Conservation (phyloP, 1,284 basidiomycete species). For the Puccinia coronata region DNA sequence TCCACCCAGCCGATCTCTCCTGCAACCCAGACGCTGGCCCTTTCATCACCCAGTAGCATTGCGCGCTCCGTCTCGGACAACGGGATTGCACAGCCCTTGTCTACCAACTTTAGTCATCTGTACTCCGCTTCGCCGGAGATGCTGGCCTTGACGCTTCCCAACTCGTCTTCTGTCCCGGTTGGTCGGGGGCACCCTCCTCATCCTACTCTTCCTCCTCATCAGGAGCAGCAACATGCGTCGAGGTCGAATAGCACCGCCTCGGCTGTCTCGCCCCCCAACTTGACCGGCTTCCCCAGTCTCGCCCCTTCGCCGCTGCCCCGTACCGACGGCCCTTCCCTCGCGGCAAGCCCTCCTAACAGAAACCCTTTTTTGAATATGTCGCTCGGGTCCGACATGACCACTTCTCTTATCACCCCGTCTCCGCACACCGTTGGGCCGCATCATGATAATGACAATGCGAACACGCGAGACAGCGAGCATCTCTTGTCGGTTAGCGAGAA, state of each 20-base stretch:
- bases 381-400: not conserved
- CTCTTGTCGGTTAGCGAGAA: conserved; percentile 14
- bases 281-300: not conserved
- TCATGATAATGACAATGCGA: too few relatives aligned
- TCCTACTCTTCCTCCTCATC: too few relatives aligned
- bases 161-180: not conserved
- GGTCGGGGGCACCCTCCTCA: too few relatives aligned
- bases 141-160: not conserved
- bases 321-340: not conserved
- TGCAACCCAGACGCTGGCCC: not conserved
- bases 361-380: conserved; percentile 43
- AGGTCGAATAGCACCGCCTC: conserved; percentile 26
- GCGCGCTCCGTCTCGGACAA: not conserved
- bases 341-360: not conserved
- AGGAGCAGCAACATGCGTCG: not conserved
- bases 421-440: not conserved
- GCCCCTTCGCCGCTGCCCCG: not conserved
- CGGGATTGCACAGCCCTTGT: not conserved
- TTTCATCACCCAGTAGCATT: not conserved
- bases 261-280: not conserved
- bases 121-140: not conserved
- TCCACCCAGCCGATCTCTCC: not conserved
- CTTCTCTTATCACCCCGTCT: not conserved
- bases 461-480: not conserved
- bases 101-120: not conserved